Evolutionary conservation across 1,284 basidiomycete species (phyloP).

Genomic region (Apiotrichum gracile): DNA sequence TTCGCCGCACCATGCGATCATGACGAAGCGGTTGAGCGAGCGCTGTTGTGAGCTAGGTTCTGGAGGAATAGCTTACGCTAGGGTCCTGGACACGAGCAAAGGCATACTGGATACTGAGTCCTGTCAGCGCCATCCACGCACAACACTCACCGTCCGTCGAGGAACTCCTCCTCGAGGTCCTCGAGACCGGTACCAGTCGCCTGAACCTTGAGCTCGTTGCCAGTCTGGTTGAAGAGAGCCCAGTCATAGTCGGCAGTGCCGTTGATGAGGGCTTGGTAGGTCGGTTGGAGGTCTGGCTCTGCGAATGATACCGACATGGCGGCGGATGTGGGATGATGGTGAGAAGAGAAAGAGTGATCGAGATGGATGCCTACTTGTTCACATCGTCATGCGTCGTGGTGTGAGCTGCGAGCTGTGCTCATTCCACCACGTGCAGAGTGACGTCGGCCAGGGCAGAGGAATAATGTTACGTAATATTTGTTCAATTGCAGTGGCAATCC

Average conservation of each 20-base stretch:
- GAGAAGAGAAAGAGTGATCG: not conserved
- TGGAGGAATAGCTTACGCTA: constrained; percentile 54
- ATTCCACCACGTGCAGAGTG: too few species aligned
- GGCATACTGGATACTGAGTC: constrained; percentile 85
- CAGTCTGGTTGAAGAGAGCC: constrained; percentile 72
- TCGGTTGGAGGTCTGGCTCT: constrained; percentile 59
- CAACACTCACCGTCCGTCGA: constrained; percentile 68
- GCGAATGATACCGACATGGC: constrained; percentile 46
- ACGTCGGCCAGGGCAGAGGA: too few species aligned
- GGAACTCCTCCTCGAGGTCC: constrained; percentile 89
- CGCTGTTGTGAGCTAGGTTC: constrained; percentile 52
- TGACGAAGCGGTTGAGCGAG: constrained; percentile 84
- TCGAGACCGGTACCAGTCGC: constrained; percentile 78
- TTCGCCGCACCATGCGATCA: constrained; percentile 89
- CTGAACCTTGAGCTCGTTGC: constrained; percentile 87
- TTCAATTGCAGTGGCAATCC: too few species aligned
- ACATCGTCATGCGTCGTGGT: too few species aligned
- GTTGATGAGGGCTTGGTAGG: constrained; percentile 74
- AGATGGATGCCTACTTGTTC: too few species aligned
- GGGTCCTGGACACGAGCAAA: constrained; percentile 83
- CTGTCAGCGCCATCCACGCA: not conserved
- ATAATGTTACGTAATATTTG: too few species aligned
- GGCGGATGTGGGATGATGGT: not conserved
- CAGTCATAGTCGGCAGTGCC: constrained; percentile 69
- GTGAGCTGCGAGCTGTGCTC: too few species aligned